Evolutionary conservation across 106 monocot species (phyloP).

Genomic region (Posidonia australis): DNA sequence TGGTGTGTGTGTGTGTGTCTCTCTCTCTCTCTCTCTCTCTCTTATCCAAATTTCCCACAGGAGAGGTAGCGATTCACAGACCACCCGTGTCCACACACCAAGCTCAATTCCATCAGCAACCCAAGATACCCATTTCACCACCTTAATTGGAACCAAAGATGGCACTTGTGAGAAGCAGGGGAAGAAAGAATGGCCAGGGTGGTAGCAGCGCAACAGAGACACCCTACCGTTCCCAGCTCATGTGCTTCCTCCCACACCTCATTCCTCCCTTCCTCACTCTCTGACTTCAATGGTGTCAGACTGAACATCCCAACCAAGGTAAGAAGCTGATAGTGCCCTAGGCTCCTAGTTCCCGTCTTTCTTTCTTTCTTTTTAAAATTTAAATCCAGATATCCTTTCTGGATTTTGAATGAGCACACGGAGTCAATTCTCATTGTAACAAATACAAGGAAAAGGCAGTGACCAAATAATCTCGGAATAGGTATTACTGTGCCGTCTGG

Average conservation of each 20-base stretch:
- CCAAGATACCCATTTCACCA: neutral
- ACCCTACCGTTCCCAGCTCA: constrained; percentile 18
- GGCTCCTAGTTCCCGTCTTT: neutral
- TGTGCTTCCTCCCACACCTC: constrained; percentile 19
- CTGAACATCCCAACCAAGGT: constrained; percentile 56
- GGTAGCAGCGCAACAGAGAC: constrained; percentile 27
- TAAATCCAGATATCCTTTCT: neutral
- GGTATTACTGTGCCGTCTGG: too few relatives aligned
- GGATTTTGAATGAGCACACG: neutral
- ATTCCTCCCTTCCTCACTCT: constrained; percentile 56
- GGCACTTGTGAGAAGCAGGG: constrained; percentile 1
- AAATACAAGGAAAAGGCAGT: too few relatives aligned
- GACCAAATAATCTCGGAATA: too few relatives aligned
- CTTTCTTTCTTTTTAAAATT: neutral
- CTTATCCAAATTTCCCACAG: too few relatives aligned
- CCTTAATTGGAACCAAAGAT: neutral
- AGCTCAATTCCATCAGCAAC: neutral
- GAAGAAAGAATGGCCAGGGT: constrained; percentile 24
- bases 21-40: too few relatives aligned
- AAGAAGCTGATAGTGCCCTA: too few relatives aligned
- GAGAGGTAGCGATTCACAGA: too few relatives aligned
- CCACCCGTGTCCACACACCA: constrained; percentile 3
- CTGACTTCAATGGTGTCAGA: constrained; percentile 65
- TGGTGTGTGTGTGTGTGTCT: too few relatives aligned
- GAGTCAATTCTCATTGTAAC: too few relatives aligned